Evolutionary conservation across 768 basidiomycete genomes (phyloP), one percentile per base, ranked within the genome.

Genomic region (Tephrocybe sp.): DNA sequence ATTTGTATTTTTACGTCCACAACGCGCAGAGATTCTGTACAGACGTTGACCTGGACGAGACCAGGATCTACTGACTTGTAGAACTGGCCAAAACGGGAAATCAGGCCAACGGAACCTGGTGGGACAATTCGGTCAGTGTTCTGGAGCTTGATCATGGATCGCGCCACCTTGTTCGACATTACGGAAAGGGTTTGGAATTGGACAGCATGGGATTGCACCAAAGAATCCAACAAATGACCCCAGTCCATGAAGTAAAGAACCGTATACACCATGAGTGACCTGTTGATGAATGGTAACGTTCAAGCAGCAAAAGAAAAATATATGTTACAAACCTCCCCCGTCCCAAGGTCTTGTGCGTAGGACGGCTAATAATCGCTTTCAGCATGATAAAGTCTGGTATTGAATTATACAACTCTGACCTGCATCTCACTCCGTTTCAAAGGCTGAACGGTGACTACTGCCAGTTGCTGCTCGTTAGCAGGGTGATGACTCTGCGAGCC

Each of bases 1-100:
- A 97, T 93, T 67, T 95, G 94, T 56, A 98, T 95, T 69, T 94
- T 95, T 68, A 97, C 94, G 63, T 97, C 91, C 56, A 97, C 91
- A 41, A 88, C 66, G 50, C 84, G 82, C 37, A 98, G 77, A 1
- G 79, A 78, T 66, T 98, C 95, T 13, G 92, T 90, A 78, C 94
- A 95, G 53, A 95, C 89, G 64, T 97, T 97, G 67, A 97, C 85
- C 59, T 92, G 82, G 44, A 88, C 88, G 27, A 97, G 78, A 49
- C 94, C 94, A 1, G 91, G 94, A 63, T 95, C 92, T 58, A 94
- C 92, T 7, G 91, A 86, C 69, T 89, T 92, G 82, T 95, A 95
- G 78, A 97, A 95, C 63, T 95, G 82, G 42, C 94, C 94, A 61
- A 97, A 97, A 50, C 93, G 86, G 29, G 89, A 85, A 61, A 98